A percentile compares a stretch with the other conserved stretches of the same genome.
phyloP scores from a whole-genome alignment of 192 early-diverging fungal genomes.

The Gryganskiella cystojenkinii region DNA sequence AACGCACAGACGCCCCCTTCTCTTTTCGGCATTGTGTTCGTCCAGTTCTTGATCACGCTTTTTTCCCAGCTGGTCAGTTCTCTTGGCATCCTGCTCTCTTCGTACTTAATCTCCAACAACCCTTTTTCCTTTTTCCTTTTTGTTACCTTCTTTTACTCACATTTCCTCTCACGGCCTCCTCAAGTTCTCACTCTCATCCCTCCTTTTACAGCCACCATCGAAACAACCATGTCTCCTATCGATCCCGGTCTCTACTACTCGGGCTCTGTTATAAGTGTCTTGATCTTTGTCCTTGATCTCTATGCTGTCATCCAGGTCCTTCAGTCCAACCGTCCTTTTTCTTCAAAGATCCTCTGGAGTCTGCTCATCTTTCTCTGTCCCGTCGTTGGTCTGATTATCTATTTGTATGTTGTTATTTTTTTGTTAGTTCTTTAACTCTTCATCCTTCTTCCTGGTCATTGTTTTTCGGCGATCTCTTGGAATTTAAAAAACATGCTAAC shows the following conservation, averaged over 20 bases:
- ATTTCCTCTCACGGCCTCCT: no score
- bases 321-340: slow-evolving; percentile 20
- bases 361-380: slow-evolving; percentile 48
- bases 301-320: slow-evolving; percentile 38
- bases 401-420: slow-evolving; percentile 19
- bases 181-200: no score
- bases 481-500: no score
- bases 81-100: no score
- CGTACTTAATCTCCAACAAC: no score
- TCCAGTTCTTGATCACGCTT: no score
- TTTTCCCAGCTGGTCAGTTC: no score
- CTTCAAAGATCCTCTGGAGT: slow-evolving; percentile 43
- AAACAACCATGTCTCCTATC: slow-evolving; percentile 16
- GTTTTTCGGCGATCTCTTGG: neutral
- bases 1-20: no score
- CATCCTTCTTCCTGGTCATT: neutral
- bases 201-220: no score
- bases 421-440: neutral
- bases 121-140: neutral
- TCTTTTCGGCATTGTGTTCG: no score
- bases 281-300: slow-evolving; percentile 38
- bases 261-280: slow-evolving; percentile 26
- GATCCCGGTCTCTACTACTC: slow-evolving; percentile 27
- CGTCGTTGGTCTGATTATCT: slow-evolving; percentile 36
- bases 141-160: neutral